A percentile compares a stretch with the other conserved stretches of the same genome.
Evolutionary conservation across 2,329 filamentous ascomycete species (phyloP).

Genomic region (Fusarium siculi): DNA sequence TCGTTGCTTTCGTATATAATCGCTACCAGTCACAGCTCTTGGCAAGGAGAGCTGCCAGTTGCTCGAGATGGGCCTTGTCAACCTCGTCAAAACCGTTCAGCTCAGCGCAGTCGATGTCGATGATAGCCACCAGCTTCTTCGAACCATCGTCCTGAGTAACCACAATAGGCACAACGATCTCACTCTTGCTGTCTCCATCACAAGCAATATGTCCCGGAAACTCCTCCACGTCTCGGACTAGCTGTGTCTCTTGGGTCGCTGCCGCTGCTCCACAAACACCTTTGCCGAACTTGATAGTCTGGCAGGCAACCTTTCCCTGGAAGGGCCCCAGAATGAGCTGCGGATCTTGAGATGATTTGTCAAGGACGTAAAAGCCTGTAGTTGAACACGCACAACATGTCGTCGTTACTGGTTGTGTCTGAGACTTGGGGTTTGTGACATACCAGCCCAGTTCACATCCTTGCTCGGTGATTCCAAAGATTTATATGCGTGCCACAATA

Average conservation of each 20-base stretch:
- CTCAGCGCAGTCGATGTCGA: conserved; percentile 81
- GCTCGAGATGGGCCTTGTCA: conserved; percentile 73
- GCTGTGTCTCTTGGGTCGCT: conserved; percentile 67
- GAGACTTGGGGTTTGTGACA: conserved; percentile 13
- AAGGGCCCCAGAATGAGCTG: conserved; percentile 83
- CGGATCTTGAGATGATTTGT: conserved; percentile 55
- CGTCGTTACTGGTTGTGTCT: conserved; percentile 10
- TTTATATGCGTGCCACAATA: conserved; percentile 84
- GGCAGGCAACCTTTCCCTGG: conserved; percentile 83
- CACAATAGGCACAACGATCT: conserved; percentile 83
- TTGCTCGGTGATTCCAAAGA: conserved; percentile 73
- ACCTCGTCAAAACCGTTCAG: conserved; percentile 74
- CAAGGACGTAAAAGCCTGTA: conserved; percentile 78
- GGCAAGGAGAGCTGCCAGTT: conserved; percentile 69
- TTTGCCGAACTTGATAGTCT: conserved; percentile 76
- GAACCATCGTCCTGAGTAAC: conserved; percentile 44
- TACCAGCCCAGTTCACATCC: conserved; percentile 81
- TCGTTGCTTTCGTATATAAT: background rate
- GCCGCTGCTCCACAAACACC: conserved; percentile 83
- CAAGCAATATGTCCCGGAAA: conserved; percentile 88
- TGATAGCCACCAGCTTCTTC: conserved; percentile 73
- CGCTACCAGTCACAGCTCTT: conserved; percentile 72
- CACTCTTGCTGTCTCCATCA: conserved; percentile 78
- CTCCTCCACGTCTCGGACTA: conserved; percentile 75
- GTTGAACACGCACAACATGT: conserved; percentile 4